A percentile compares a stretch with the other conserved stretches of the same genome.
Evolutionary conservation across 306 rosid species (phyloP).

Genomic region (Notholithocarpus densiflorus): DNA sequence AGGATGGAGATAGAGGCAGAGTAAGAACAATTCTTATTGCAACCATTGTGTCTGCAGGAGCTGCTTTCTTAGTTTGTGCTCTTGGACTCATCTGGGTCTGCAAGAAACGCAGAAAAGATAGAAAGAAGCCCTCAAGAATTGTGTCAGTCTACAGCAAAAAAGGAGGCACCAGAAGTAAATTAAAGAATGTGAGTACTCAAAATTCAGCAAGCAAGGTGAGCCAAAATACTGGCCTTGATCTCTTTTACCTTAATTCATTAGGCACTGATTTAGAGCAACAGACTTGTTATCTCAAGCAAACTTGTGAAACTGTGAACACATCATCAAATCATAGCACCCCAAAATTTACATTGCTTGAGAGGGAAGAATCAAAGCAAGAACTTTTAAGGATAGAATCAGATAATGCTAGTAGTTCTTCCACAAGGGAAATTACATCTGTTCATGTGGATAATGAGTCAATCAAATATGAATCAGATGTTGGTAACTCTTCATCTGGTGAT

Average conservation of each 20-base stretch:
- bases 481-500: constrained; percentile 32
- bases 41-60: constrained; percentile 55
- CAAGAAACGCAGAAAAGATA: constrained; percentile 48
- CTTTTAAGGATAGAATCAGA: constrained; percentile 30
- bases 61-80: constrained; percentile 45
- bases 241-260: constrained; percentile 58
- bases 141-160: constrained; percentile 40
- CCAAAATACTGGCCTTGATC: constrained; percentile 65
- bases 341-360: constrained; percentile 12
- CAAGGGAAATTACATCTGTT: constrained; percentile 57
- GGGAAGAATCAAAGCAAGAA: constrained; percentile 20
- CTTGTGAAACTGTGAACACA: constrained; percentile 13
- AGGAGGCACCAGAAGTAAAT: constrained; percentile 33
- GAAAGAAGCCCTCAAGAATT: constrained; percentile 50
- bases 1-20: constrained; percentile 34
- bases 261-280: constrained; percentile 73
- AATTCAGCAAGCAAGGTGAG: constrained; percentile 57
- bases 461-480: constrained; percentile 38
- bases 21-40: constrained; percentile 45
- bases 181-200: constrained; percentile 18
- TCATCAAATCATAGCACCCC: constrained; percentile 23
- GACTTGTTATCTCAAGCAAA: constrained; percentile 28
- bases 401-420: constrained; percentile 47
- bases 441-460: constrained; percentile 49
- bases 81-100: constrained; percentile 51